Base-by-base conservation (phyloP, 805 yeast genomes). In the Myxozyma udenii region DNA sequence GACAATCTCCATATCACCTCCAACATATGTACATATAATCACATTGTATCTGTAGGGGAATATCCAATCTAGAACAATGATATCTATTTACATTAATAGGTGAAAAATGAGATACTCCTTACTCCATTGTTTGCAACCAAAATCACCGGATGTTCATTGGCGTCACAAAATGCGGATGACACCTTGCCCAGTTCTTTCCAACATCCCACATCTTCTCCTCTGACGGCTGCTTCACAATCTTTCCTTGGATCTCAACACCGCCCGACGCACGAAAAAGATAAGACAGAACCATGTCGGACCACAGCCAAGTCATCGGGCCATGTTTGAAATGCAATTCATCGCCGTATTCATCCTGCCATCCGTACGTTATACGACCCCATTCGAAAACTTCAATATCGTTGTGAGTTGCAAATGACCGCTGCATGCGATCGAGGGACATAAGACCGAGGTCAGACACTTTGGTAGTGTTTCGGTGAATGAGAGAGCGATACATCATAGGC, bases 401-500 rank as follows among this genome's bases (percentile, higher is more conserved):
- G 11, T 52, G 43, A 36, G 46, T 37, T 21, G 53, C 22, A 16
- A 47, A 28, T 16, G 33, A 41, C 19, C 60, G 25, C 14, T 24
- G 14, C 44, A 48, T 37, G 9, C 60, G 39, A 24, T 55, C 60
- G 26, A 52, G 42, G 12, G 57, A 38, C 18, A 48, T 21, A 14
- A 48, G 22, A 14, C 48, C 60, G 9, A 46, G 38, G n/a, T 48
- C 57, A 22, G 43, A 42, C 9, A 47, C 43, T 11, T 40, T 30
- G 23, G 21, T 37, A 11, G 36, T 32, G 35, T 26, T 28, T 18
- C 56, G 49, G 23, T 41, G 24, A 12, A 43, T 35, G n/a, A 48
- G 46, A 16, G 60, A 28, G 16, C 60, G 53, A 40, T 45, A 55
- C 51, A 55, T 45, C 19, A 55, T 3, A n/a, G 51, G 57, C 2